Percentiles rank a stretch among this genome's conserved stretches.
Evolutionary conservation across 148 eudicot species (phyloP).

Genomic region (Persicaria maculosa): DNA sequence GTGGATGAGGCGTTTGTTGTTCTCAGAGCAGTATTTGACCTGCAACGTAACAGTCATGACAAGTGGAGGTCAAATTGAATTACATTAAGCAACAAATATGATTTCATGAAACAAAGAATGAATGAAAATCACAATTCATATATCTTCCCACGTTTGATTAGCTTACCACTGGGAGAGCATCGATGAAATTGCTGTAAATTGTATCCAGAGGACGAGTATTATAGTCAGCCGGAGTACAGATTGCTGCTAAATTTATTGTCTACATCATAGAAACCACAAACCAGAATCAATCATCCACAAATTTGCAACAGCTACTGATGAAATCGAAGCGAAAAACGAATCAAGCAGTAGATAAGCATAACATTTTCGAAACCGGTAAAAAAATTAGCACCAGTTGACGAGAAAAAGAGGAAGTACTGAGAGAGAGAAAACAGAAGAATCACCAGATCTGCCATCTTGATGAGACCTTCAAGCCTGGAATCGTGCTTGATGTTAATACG

Average conservation of each 20-base stretch:
- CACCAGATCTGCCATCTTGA: slow-evolving; percentile 94
- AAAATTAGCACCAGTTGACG: not conserved
- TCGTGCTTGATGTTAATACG: slow-evolving; percentile 89
- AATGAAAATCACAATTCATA: not conserved
- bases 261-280: slow-evolving; percentile 15
- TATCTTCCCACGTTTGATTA: not conserved
- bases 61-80: not conserved
- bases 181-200: slow-evolving; percentile 96
- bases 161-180: slow-evolving; percentile 97
- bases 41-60: slow-evolving; percentile 18
- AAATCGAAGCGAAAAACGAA: not conserved
- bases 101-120: slow-evolving; percentile 13
- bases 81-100: slow-evolving; percentile 9
- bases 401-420: not conserved
- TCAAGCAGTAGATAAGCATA: not conserved
- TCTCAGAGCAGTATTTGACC: slow-evolving; percentile 98
- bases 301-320: not conserved
- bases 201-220: slow-evolving; percentile 96
- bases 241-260: slow-evolving; percentile 97
- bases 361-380: not conserved
- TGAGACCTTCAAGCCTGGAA: slow-evolving; percentile 92
- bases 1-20: slow-evolving; percentile 92
- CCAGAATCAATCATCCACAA: not conserved
- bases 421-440: not conserved
- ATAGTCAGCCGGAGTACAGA: slow-evolving; percentile 99